These are phyloP conservation scores for Eragrostis tef DNA, from an alignment of 202 grass and related monocot species.

Conservation along the genomic window DNA sequence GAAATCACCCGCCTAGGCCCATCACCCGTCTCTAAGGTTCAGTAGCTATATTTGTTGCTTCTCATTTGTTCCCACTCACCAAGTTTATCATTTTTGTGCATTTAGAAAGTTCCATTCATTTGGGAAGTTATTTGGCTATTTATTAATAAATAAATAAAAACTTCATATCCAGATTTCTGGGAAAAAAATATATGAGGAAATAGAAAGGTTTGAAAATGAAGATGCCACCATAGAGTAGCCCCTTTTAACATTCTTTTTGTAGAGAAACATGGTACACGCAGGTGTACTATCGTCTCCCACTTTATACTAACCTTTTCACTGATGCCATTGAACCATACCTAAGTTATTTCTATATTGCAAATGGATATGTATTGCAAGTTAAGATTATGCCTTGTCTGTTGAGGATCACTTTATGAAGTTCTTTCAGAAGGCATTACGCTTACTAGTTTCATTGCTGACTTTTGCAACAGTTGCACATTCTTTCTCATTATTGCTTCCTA, in stretches of 20 bases:
- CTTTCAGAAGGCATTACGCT: constrained; percentile 16
- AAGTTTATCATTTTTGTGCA: constrained; percentile 6
- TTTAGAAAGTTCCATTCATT: not conserved
- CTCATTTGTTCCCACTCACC: not conserved
- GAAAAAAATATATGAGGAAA: constrained; percentile 13
- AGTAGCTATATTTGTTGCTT: constrained; percentile 7
- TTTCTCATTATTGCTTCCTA: not conserved
- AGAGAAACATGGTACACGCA: constrained; percentile 2
- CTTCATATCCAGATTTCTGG: constrained; percentile 2
- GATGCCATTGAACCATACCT: not conserved
- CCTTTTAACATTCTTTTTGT: constrained; percentile 13
- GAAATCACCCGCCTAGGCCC: constrained; percentile 15
- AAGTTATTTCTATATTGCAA: constrained; percentile 13
- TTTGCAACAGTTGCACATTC: not conserved
- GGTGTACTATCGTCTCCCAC: not conserved
- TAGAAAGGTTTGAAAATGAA: not conserved
- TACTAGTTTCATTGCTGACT: constrained; percentile 24
- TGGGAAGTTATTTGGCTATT: not conserved
- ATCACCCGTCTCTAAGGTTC: constrained; percentile 13
- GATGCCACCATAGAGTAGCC: not conserved
- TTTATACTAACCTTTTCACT: not conserved
- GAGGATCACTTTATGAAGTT: constrained; percentile 11
- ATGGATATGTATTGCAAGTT: not conserved
- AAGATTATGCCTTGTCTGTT: not conserved
- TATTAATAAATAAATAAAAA: not conserved